Evolutionary conservation across 2,329 filamentous ascomycete genomes (phyloP).

Genomic region (Fusarium pseudoanthophilum): DNA sequence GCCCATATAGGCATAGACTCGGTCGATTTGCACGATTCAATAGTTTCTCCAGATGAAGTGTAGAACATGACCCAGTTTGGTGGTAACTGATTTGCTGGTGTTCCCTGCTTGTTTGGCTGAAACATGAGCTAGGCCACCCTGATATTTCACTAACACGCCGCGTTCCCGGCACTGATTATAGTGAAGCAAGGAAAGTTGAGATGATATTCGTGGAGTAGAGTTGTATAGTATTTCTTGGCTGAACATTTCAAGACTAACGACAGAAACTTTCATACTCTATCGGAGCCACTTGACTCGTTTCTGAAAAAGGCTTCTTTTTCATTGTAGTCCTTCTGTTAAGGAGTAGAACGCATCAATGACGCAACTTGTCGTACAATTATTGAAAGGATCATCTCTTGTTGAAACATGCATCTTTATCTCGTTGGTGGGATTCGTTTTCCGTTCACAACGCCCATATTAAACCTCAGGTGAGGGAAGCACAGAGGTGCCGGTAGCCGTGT

Average conservation of each 20-base stretch:
- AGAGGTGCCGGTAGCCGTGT: slow-evolving; percentile 20
- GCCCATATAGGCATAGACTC: slow-evolving; percentile 26
- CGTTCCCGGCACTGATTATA: background rate
- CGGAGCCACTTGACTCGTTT: slow-evolving; percentile 2
- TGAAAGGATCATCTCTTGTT: background rate
- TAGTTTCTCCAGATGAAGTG: slow-evolving; percentile 19
- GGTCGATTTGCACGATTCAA: slow-evolving; percentile 20
- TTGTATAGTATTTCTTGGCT: background rate
- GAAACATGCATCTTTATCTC: slow-evolving; percentile 24
- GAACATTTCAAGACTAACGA: background rate
- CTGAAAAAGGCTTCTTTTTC: background rate
- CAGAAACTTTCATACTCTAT: background rate
- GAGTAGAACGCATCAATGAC: background rate
- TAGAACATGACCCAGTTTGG: slow-evolving; percentile 20
- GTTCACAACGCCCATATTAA: slow-evolving; percentile 8
- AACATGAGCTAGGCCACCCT: slow-evolving; percentile 34
- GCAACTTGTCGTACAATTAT: slow-evolving; percentile 5
- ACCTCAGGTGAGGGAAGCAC: slow-evolving; percentile 13
- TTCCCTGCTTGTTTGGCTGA: slow-evolving; percentile 24
- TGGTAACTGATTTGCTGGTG: slow-evolving; percentile 4
- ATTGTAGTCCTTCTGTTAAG: background rate
- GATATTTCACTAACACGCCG: slow-evolving; percentile 26
- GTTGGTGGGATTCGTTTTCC: slow-evolving; percentile 36
- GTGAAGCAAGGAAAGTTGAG: background rate
- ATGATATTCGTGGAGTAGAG: background rate